Evolutionary conservation across 257 asterid species (phyloP), one percentile per base, ranked within the genome.

Genomic region (Primulina huaijiensis): DNA sequence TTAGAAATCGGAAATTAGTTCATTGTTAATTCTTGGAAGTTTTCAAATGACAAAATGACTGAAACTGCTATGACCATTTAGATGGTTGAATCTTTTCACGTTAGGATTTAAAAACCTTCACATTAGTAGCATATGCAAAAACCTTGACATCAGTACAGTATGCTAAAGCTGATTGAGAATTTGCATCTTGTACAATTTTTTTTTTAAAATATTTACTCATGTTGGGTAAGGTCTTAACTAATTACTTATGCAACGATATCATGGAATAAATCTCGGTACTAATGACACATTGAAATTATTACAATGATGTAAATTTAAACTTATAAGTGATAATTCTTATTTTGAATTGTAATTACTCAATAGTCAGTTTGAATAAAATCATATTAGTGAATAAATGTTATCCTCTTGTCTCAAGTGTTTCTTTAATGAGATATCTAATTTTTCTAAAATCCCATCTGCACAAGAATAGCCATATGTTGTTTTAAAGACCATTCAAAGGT

Each of bases 41-140:
- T 70, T 46, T 27, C 1, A 61, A 7, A 8, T 60, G 20, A 19
- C 4, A 46, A 64, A 61, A 43, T 61, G 33, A 27, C 30, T 27
- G 30, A 27, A 27, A 27, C 25, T 20, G 61, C 20, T 43, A 17
- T 50, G 17, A 69, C 21, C 29, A 46, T 57, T 12, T 35, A 10
- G 12, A 58, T 66, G 72, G 70, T 62, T 21, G 9, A 25, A 2
- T 61, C 62, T 60, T 19, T n/a, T 46, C 40, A 50, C n/a, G 46
- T 50, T 43, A 16, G 60, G 30, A 38, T 37, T 27, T 27, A 27
- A 27, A 27, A 27, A 27, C 30, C 30, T 31, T 66, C 50, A 52
- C 30, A 37, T 59, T 4, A 8, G 60, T 60, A 57, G 61, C 67
- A 27, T 6, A 27, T 27, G 30, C 30, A 2, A 27, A 27, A 27